phyloP scores from a whole-genome alignment of 2,329 filamentous ascomycete genomes.

The Blastomyces percursus region DNA sequence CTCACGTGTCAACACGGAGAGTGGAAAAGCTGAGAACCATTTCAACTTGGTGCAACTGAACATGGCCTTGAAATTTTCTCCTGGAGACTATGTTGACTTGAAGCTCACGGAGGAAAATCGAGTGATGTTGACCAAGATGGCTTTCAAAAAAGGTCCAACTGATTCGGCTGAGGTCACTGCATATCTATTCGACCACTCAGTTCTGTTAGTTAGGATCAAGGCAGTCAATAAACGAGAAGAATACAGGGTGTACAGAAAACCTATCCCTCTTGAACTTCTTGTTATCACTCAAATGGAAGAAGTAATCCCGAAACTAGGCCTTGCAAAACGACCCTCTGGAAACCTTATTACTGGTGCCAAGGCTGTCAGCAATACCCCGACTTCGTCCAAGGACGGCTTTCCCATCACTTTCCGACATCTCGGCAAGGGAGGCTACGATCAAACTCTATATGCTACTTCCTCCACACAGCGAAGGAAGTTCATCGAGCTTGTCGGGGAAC shows the following conservation, averaged over 20 bases:
- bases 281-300: slow-evolving; percentile 97
- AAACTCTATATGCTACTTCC: slow-evolving; percentile 77
- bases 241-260: slow-evolving; percentile 87
- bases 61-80: slow-evolving; percentile 79
- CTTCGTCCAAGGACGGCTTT: slow-evolving; percentile 60
- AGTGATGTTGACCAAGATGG: slow-evolving; percentile 87
- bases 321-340: slow-evolving; percentile 67
- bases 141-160: slow-evolving; percentile 82
- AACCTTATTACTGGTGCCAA: slow-evolving; percentile 61
- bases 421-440: slow-evolving; percentile 88
- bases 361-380: slow-evolving; percentile 37
- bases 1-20: slow-evolving; percentile 82
- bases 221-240: slow-evolving; percentile 88
- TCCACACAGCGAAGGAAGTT: slow-evolving; percentile 86
- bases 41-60: slow-evolving; percentile 92
- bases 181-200: slow-evolving; percentile 92
- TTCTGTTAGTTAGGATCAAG: slow-evolving; percentile 84
- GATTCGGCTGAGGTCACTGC: slow-evolving; percentile 84
- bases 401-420: slow-evolving; percentile 95
- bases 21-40: slow-evolving; percentile 92
- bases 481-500: slow-evolving; percentile 87
- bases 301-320: slow-evolving; percentile 68
- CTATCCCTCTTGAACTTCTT: slow-evolving; percentile 85
- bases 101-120: slow-evolving; percentile 89
- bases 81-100: slow-evolving; percentile 82